Base-by-base conservation (phyloP, 495 filamentous ascomycete genomes). In the Aspergillus sparsus region DNA sequence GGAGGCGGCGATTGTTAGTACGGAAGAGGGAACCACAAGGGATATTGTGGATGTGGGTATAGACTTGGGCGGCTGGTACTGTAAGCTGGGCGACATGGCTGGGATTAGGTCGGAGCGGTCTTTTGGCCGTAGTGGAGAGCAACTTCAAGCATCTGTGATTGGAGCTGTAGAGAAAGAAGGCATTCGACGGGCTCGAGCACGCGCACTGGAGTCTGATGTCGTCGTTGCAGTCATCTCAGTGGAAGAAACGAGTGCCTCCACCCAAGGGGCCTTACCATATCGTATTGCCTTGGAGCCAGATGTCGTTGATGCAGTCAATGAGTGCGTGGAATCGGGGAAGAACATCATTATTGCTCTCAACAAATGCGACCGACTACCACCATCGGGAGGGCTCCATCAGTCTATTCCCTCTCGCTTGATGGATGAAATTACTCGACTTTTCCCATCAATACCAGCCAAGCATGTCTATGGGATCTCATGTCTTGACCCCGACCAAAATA, bases 11-110 rank as follows among this genome's bases (percentile, higher is more conserved):
- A 98, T 98, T 68, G 95, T 98, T 4, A 96, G 91, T 46, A 78
- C 83, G 0, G 93, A 98, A 69, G 90, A 90, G 34, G 94, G 94
- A 0, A 98, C 94, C 0, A 98, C 94, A 1, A 77, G 94, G 39
- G 95, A 98, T 80, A 87, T 98, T 32, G 87, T 98, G 15, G 94
- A 98, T 73, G 88, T 95, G 1, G 90, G 90, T 18, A 80, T 98
- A 12, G 95, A 98, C 73, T 81, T 98, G 44, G 87, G 88, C 0
- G 94, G 94, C 0, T 98, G 87, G 75, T 86, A 90, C 60, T 94
- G 92, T 66, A 87, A 89, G 15, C 82, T 98, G 51, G 93, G 91
- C 16, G 94, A 98, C 71, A 97, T 93, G 62, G 94, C 94, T 18
- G 94, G 94, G 1, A 84, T 98, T 35, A 72, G 76, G 13, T 74